Percentiles rank a stretch among this genome's conserved stretches.
phyloP scores from a whole-genome alignment of 352 stramenopile species.

The Pythium phragmiticola region DNA sequence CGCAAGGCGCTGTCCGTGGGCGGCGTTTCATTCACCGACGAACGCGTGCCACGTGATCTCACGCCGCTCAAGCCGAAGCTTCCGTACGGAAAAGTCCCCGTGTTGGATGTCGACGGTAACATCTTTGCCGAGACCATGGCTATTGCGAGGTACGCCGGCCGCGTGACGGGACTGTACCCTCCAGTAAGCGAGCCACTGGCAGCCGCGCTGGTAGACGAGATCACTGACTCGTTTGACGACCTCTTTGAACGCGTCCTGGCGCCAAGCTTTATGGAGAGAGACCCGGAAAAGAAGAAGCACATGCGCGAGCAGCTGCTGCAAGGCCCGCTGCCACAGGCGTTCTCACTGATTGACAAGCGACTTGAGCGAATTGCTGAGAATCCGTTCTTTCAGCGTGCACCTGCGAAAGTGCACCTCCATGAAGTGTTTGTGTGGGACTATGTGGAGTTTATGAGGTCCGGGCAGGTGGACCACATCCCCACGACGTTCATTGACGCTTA shows the following conservation, averaged over 20 bases:
- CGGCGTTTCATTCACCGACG: conserved; percentile 32
- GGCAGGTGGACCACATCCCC: neutral
- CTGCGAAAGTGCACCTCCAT: conserved; percentile 15
- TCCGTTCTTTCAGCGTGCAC: neutral
- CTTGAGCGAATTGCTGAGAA: neutral
- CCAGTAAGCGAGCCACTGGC: conserved; percentile 31
- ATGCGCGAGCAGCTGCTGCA: conserved; percentile 17
- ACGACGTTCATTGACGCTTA: conserved; percentile 11
- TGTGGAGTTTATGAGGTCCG: neutral
- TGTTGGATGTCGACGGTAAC: conserved; percentile 29
- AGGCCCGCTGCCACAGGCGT: neutral
- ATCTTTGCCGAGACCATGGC: conserved; percentile 30
- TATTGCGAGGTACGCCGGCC: conserved; percentile 33
- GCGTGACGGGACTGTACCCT: conserved; percentile 32
- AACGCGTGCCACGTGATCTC: conserved; percentile 26
- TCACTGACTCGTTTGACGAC: conserved; percentile 24
- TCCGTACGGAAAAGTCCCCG: conserved; percentile 31
- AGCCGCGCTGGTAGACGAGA: conserved; percentile 48
- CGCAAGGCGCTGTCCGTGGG: conserved; percentile 24
- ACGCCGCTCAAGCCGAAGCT: conserved; percentile 24
- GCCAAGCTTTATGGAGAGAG: conserved; percentile 1
- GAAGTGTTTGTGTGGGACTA: conserved; percentile 23
- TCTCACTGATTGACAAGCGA: conserved; percentile 4
- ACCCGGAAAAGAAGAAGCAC: conserved; percentile 11
- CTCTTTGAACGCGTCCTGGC: conserved; percentile 19